These are phyloP conservation scores for Arthrobotrys entomopaga DNA, from an alignment of 2,329 filamentous ascomycete genomes.

Conservation along the genomic window DNA sequence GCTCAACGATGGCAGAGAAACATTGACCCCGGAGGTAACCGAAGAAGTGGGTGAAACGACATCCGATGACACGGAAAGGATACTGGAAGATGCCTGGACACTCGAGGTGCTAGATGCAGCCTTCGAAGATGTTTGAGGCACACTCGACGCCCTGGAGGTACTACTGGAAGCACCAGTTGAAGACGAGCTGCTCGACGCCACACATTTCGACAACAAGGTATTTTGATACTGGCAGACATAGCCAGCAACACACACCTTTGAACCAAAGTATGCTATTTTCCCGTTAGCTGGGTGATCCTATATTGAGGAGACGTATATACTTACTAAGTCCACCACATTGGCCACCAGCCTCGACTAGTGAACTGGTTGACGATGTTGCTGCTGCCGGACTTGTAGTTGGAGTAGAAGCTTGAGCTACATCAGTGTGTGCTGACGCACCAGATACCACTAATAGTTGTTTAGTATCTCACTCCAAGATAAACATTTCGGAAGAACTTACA, in stretches of 20 bases:
- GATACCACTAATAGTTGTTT: slow-evolving; percentile 7
- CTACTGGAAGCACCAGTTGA: neutral
- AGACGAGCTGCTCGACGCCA: slow-evolving; percentile 57
- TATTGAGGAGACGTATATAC: neutral
- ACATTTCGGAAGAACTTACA: slow-evolving; percentile 15
- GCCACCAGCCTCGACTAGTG: slow-evolving; percentile 59
- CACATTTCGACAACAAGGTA: slow-evolving; percentile 64
- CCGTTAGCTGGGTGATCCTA: neutral
- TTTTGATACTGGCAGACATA: slow-evolving; percentile 61
- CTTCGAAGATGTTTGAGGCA: neutral
- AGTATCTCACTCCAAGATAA: neutral
- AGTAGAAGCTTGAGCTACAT: neutral
- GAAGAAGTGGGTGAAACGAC: neutral
- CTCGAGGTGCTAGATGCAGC: neutral
- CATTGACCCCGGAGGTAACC: neutral
- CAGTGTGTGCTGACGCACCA: slow-evolving; percentile 2
- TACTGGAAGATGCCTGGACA: neutral
- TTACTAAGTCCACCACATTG: slow-evolving; percentile 63
- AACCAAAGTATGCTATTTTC: slow-evolving; percentile 56
- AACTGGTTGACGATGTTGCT: slow-evolving; percentile 2
- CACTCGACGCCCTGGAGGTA: neutral
- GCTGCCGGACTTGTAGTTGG: neutral
- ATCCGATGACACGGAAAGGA: neutral
- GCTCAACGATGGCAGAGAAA: no score
- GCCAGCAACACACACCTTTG: slow-evolving; percentile 35